phyloP scores from a whole-genome alignment of 768 basidiomycete genomes.

The Amanita rubescens region DNA sequence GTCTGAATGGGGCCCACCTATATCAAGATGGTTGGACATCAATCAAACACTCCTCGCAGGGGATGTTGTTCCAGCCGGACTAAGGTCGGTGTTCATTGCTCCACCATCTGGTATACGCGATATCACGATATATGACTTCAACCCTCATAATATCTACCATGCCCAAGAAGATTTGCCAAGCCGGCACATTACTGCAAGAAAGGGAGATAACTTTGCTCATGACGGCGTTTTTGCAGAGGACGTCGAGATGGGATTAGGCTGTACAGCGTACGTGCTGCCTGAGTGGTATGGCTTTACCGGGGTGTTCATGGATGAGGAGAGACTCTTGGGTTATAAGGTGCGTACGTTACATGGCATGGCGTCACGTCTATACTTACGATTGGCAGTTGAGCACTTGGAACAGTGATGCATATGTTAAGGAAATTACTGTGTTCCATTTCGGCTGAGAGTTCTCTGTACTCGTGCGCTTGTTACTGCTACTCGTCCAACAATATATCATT shows the following conservation, averaged over 20 bases:
- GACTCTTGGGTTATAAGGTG: constrained; percentile 25
- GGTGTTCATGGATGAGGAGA: constrained; percentile 34
- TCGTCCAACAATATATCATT: too few relatives aligned
- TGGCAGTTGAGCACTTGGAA: too few relatives aligned
- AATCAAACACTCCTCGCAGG: constrained; percentile 24
- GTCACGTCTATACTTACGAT: too few relatives aligned
- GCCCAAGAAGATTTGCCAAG: not conserved
- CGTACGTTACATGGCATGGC: too few relatives aligned
- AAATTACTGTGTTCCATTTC: too few relatives aligned
- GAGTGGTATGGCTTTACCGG: constrained; percentile 19
- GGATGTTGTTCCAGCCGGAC: constrained; percentile 32
- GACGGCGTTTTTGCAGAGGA: constrained; percentile 18
- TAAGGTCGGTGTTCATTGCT: constrained; percentile 22
- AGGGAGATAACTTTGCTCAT: constrained; percentile 4
- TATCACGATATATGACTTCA: constrained; percentile 22
- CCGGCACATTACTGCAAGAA: too few relatives aligned
- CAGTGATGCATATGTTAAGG: too few relatives aligned
- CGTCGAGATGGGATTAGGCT: constrained; percentile 22
- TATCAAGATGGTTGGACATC: constrained; percentile 26
- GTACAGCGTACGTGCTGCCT: constrained; percentile 3
- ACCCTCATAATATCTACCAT: constrained; percentile 4
- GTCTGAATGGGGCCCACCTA: constrained; percentile 25
- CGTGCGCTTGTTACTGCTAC: too few relatives aligned
- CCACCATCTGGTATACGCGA: not conserved
- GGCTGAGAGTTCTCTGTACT: too few relatives aligned